phyloP scores from a whole-genome alignment of 2,329 filamentous ascomycete species.

The Paecilomyces fulvus region DNA sequence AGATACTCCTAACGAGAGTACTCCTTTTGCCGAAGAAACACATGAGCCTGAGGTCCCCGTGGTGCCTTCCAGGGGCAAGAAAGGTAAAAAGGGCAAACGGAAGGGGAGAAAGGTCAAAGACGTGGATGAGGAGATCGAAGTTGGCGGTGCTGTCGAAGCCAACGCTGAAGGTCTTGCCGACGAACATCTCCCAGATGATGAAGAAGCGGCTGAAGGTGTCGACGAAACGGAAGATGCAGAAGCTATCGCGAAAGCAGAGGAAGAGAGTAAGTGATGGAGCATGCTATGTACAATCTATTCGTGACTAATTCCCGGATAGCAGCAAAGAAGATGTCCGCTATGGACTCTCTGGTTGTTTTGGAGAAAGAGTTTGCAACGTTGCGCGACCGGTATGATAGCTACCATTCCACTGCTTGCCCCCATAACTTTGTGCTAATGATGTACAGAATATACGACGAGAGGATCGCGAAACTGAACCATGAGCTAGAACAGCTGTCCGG shows the following conservation, averaged over 20 bases:
- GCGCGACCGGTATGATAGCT: constrained; percentile 47
- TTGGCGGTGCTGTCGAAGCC: constrained; percentile 29
- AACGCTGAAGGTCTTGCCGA: constrained; percentile 37
- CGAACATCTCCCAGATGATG: constrained; percentile 42
- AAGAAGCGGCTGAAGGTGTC: constrained; percentile 37
- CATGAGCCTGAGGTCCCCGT: constrained; percentile 22
- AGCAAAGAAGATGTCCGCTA: constrained; percentile 68
- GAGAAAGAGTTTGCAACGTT: constrained; percentile 85
- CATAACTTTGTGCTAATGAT: constrained; percentile 3
- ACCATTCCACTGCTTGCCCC: constrained; percentile 5
- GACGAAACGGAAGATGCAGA: constrained; percentile 40
- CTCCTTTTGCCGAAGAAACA: constrained; percentile 20
- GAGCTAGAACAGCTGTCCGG: constrained; percentile 54
- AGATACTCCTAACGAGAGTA: constrained; percentile 21
- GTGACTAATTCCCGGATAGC: constrained; percentile 44
- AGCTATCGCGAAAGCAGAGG: constrained; percentile 41
- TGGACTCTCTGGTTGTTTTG: constrained; percentile 69
- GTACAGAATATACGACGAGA: constrained; percentile 74
- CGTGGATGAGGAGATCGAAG: constrained; percentile 27
- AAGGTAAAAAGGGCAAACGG: constrained; percentile 38
- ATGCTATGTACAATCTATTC: neutral
- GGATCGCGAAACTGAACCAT: constrained; percentile 68
- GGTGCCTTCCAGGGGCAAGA: constrained; percentile 27
- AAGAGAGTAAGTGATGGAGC: constrained; percentile 37
- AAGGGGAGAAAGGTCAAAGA: constrained; percentile 37